Evolutionary conservation across 345 rosid species (phyloP).

Genomic region (Pistacia integerrima): DNA sequence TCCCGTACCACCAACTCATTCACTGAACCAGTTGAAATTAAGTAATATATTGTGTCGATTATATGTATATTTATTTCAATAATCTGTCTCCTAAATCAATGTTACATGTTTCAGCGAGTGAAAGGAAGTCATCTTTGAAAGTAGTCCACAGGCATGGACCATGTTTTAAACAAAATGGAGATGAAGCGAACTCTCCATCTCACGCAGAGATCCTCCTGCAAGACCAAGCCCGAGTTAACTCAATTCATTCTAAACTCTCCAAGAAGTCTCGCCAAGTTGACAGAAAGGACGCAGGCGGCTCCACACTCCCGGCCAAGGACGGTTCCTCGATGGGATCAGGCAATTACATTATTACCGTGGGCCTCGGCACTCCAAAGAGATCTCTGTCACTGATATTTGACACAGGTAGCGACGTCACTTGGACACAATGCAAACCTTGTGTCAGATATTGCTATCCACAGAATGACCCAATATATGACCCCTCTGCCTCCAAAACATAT

Average conservation of each 20-base stretch:
- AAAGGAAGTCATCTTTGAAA: slow-evolving; percentile 45
- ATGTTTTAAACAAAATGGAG: slow-evolving; percentile 38
- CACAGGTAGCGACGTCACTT: slow-evolving; percentile 72
- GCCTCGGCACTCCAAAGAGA: slow-evolving; percentile 61
- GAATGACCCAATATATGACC: slow-evolving; percentile 49
- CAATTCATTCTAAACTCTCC: slow-evolving; percentile 53
- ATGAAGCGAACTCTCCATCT: slow-evolving; percentile 28
- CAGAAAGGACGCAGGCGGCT: slow-evolving; percentile 26
- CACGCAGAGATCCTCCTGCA: slow-evolving; percentile 49
- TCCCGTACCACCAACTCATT: too few species aligned
- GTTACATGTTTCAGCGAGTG: slow-evolving; percentile 28
- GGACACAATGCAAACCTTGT: slow-evolving; percentile 71
- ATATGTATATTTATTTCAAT: too few species aligned
- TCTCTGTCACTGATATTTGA: slow-evolving; percentile 52
- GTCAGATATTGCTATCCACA: slow-evolving; percentile 47
- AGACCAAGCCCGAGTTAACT: slow-evolving; percentile 65
- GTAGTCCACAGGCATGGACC: slow-evolving; percentile 77
- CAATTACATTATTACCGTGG: slow-evolving; percentile 55
- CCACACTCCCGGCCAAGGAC: slow-evolving; percentile 56
- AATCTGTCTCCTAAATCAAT: neutral
- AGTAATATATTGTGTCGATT: too few species aligned
- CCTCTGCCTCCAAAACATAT: slow-evolving; percentile 51
- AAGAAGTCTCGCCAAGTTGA: slow-evolving; percentile 16
- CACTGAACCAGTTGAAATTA: too few species aligned
- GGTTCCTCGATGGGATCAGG: slow-evolving; percentile 53